Conservation (phyloP, 139 green algal genomes). For the Marvania coccoides region DNA sequence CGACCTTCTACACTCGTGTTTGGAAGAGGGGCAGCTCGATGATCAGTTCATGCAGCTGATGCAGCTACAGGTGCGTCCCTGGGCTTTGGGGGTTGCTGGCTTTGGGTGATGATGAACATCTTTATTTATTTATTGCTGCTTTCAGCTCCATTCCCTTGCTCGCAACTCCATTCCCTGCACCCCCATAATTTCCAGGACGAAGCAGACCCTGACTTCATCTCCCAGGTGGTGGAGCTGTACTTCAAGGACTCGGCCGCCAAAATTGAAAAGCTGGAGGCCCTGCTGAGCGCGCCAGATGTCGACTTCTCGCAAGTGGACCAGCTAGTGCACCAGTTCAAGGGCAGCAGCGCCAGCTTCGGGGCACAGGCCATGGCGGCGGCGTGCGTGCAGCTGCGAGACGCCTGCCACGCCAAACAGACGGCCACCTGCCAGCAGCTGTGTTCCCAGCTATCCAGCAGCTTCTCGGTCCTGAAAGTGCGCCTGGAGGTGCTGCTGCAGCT, state of each 20-base stretch:
- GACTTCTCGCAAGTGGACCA: slow-evolving; percentile 65
- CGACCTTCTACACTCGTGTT: neutral
- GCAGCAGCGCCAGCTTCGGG: slow-evolving; percentile 61
- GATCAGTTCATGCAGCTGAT: slow-evolving; percentile 82
- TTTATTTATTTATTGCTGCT: no score
- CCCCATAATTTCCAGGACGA: slow-evolving; percentile 56
- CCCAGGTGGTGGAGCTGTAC: slow-evolving; percentile 74
- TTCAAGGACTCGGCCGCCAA: slow-evolving; percentile 60
- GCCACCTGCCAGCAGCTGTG: slow-evolving; percentile 27
- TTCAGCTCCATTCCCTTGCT: neutral
- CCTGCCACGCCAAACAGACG: slow-evolving; percentile 34
- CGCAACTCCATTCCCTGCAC: neutral
- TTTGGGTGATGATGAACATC: neutral
- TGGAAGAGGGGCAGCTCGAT: slow-evolving; percentile 48
- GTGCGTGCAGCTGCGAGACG: slow-evolving; percentile 61
- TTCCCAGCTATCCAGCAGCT: slow-evolving; percentile 20
- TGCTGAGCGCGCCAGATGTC: neutral
- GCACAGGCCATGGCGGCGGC: slow-evolving; percentile 33
- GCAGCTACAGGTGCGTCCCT: slow-evolving; percentile 34
- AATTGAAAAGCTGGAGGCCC: slow-evolving; percentile 3
- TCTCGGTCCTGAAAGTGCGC: slow-evolving; percentile 30
- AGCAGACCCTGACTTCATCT: slow-evolving; percentile 71
- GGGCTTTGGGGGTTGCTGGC: neutral
- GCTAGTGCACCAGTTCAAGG: slow-evolving; percentile 84
- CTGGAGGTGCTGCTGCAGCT: slow-evolving; percentile 59